Evolutionary conservation across 2,329 filamentous ascomycete genomes (phyloP).

Genomic region (Septoria linicola): DNA sequence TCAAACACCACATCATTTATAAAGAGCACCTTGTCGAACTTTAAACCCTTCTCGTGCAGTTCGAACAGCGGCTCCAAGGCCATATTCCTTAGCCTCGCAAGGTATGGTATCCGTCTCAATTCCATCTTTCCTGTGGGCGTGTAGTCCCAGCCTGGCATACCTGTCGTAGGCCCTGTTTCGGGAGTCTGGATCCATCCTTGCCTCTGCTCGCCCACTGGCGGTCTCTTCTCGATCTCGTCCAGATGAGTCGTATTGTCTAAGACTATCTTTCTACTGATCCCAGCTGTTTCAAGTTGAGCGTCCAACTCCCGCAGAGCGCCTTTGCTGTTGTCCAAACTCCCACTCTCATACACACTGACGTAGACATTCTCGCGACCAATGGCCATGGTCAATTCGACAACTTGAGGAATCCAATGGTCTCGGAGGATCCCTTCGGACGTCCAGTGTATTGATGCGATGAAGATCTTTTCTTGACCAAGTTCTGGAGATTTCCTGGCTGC

Average conservation of each 20-base stretch:
- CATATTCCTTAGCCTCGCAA: constrained; percentile 63
- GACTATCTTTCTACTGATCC: constrained; percentile 56
- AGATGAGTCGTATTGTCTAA: constrained; percentile 60
- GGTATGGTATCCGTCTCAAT: constrained; percentile 66
- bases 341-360: constrained; percentile 67
- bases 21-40: constrained; percentile 61
- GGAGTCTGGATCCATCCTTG: constrained; percentile 66
- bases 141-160: constrained; percentile 10
- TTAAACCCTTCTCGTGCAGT: constrained; percentile 51
- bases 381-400: constrained; percentile 56
- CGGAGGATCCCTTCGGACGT: constrained; percentile 63
- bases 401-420: constrained; percentile 61
- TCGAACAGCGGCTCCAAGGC: constrained; percentile 60
- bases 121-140: constrained; percentile 48
- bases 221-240: constrained; percentile 53
- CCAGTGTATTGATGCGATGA: constrained; percentile 69
- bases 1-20: constrained; percentile 64
- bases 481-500: constrained; percentile 15
- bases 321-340: constrained; percentile 69
- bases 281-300: constrained; percentile 50
- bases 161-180: constrained; percentile 24
- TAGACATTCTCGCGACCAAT: constrained; percentile 66
- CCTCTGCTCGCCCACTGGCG: constrained; percentile 38
- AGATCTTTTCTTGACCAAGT: constrained; percentile 48
- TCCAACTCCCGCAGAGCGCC: constrained; percentile 59